phyloP scores from a whole-genome alignment of 768 basidiomycete species.

The Mycena olivaceomarginata region DNA sequence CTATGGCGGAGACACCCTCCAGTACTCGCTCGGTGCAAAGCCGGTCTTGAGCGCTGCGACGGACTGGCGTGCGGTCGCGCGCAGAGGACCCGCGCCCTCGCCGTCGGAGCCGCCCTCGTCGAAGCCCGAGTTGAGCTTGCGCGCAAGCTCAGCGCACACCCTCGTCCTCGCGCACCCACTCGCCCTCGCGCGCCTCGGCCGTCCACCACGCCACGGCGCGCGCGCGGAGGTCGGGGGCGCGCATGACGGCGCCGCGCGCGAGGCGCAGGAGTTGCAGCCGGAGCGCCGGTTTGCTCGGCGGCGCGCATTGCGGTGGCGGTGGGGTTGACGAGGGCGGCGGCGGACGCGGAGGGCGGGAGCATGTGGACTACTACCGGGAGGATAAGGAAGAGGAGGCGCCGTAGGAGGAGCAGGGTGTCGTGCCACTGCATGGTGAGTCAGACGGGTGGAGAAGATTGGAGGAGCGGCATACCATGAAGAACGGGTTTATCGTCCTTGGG shows the following conservation, averaged over 20 bases:
- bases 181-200: conserved; percentile 71
- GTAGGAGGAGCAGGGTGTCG: conserved; percentile 72
- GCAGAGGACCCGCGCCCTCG: conserved; percentile 25
- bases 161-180: conserved; percentile 67
- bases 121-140: conserved; percentile 59
- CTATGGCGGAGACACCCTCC: conserved; percentile 37
- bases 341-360: conserved; percentile 60
- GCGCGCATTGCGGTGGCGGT: conserved; percentile 51
- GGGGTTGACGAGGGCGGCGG: conserved; percentile 54
- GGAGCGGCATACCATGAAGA: conserved; percentile 59
- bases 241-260: conserved; percentile 74
- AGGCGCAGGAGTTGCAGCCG: conserved; percentile 75
- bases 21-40: conserved; percentile 42
- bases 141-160: conserved; percentile 68
- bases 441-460: not conserved
- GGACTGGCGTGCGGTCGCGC: conserved; percentile 27
- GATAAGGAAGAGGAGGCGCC: conserved; percentile 75
- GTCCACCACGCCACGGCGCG: conserved; percentile 76
- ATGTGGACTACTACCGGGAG: conserved; percentile 72
- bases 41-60: conserved; percentile 30
- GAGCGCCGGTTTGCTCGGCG: conserved; percentile 56
- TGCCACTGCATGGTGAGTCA: conserved; percentile 72
- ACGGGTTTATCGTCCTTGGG: conserved; percentile 60
- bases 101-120: conserved; percentile 36
- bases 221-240: conserved; percentile 67